phyloP scores from a whole-genome alignment of 371 early-diverging fungal species.

The Mortierella sp. region DNA sequence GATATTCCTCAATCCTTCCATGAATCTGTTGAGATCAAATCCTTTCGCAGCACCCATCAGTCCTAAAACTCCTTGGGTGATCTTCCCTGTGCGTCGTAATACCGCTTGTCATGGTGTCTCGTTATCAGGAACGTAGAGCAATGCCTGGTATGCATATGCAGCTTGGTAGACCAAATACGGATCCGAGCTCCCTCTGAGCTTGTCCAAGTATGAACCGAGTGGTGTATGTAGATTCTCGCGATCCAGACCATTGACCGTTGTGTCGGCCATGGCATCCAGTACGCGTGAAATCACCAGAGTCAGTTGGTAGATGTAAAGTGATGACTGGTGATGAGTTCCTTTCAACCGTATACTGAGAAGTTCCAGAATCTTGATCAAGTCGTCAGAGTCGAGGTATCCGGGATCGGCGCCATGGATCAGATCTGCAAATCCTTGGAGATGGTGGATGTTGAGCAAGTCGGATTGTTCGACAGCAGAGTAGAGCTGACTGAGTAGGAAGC shows the following conservation, averaged over 20 bases:
- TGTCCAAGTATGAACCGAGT: background rate
- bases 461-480: background rate
- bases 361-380: no score
- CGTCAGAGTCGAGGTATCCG: background rate
- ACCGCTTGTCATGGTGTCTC: no score
- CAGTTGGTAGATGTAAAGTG: background rate
- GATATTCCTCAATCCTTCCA: no score
- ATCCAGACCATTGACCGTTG: background rate
- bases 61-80: no score
- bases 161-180: conserved; percentile 15
- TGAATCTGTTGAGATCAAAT: no score
- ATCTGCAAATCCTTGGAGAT: conserved; percentile 6
- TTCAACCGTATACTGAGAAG: no score
- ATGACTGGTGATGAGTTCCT: conserved; percentile 4
- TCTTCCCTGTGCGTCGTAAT: no score
- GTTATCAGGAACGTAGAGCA: no score
- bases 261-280: conserved; percentile 16
- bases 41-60: no score
- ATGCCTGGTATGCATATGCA: conserved; percentile 11
- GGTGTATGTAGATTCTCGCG: conserved; percentile 5
- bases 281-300: conserved; percentile 2
- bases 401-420: conserved; percentile 5
- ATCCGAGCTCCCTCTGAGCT: background rate
- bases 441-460: conserved; percentile 2
- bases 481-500: background rate